Evolutionary conservation across 371 early-diverging fungal species (phyloP).

Genomic region (Syncephalastrum monosporum): DNA sequence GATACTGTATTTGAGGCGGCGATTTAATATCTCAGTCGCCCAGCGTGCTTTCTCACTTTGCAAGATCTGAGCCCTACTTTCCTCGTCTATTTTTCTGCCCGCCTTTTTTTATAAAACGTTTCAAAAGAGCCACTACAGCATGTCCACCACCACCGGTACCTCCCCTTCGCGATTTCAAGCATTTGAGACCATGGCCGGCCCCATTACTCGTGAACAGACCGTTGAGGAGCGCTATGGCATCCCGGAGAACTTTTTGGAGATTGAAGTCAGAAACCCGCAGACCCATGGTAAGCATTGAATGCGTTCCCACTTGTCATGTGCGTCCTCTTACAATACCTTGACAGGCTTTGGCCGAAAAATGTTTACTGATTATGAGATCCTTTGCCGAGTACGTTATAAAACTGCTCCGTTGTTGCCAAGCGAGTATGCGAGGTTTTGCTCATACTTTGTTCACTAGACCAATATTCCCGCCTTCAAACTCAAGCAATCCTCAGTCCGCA

Average conservation of each 20-base stretch:
- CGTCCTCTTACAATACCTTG: neutral
- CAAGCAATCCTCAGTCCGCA: conserved; percentile 78
- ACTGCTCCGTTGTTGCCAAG: neutral
- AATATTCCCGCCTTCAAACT: conserved; percentile 97
- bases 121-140: neutral
- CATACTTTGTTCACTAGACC: conserved; percentile 57
- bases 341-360: conserved; percentile 79
- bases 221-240: conserved; percentile 89
- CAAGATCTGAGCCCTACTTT: conserved; percentile 1
- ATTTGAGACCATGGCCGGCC: conserved; percentile 56
- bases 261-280: conserved; percentile 91
- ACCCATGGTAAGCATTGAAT: conserved; percentile 66
- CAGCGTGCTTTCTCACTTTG: neutral
- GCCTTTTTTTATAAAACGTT: neutral
- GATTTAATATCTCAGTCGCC: no score
- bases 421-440: neutral
- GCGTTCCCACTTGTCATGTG: neutral
- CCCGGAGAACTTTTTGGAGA: conserved; percentile 97
- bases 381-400: conserved; percentile 75
- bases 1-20: no score
- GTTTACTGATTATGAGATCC: conserved; percentile 95
- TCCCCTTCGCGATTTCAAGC: conserved; percentile 43
- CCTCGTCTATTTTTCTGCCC: conserved; percentile 4
- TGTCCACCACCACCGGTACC: conserved; percentile 13
- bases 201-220: conserved; percentile 73